Evolutionary conservation across 371 early-diverging fungal species (phyloP), one percentile per base, ranked within the genome.

Genomic region (Rhizomucor miehei): DNA sequence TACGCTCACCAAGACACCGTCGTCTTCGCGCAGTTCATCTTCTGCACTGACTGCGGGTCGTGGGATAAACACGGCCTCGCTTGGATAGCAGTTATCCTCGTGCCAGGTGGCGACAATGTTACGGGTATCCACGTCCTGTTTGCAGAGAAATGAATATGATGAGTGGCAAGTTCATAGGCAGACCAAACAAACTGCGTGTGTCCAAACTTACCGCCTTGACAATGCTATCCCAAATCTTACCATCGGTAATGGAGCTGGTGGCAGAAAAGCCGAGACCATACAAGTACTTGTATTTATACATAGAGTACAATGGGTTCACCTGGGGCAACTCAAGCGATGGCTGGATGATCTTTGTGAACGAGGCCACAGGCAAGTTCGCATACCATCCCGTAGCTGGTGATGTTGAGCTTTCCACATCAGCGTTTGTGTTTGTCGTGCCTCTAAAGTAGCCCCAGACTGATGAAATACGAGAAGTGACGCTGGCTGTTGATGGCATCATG

Each of bases 11-110:
- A 91, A 38, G 8, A 81, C 87, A 35, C 90, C 92, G 36, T 82
- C 79, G 62, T 89, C 92, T 67, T 91, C 92, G n/a, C 67, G 71
- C n/a, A 69, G 72, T 56, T 67, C 54, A 25, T 70, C 71, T n/a
- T 62, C 66, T n/a, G 63, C 47, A n/a, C 60, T 62, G 24, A 40
- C 55, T 6, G 70, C 50, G 19, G 70, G 66, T 37, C 70, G 72
- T 21, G 89, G 87, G 16, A 90, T 74, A 65, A 88, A 89, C 5
- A 85, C 61, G 1, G 88, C 79, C 71, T 89, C 87, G 37, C 88
- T 82, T 21, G 91, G 89, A 49, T 82, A 89, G 62, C 91, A 91
- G 45, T 67, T 57, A 24, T 67, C 66, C 53, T 80, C 69, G 44
- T 79, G 70, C 84, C 84, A 84, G 13, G 67, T 56, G 13, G 62